phyloP scores from a whole-genome alignment of 1,284 basidiomycete genomes.

The Leccinum pachyderme region DNA sequence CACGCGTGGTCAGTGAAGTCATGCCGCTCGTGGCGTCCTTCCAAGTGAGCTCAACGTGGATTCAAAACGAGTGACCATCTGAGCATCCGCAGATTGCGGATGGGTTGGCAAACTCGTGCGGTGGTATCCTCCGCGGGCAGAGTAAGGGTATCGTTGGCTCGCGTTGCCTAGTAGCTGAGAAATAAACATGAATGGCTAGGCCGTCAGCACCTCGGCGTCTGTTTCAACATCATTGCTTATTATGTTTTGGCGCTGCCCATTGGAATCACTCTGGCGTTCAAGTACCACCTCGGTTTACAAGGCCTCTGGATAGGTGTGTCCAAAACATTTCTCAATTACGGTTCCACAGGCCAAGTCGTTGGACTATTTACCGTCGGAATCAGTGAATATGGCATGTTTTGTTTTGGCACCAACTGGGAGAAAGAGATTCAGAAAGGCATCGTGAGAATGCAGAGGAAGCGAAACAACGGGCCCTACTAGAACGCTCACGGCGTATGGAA shows the following conservation, averaged over 20 bases:
- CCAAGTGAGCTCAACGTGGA: constrained; percentile 45
- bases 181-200: constrained; percentile 37
- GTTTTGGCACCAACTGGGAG: constrained; percentile 66
- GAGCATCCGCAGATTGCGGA: constrained; percentile 51
- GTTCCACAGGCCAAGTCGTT: constrained; percentile 61
- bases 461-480: constrained; percentile 34
- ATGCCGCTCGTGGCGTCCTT: constrained; percentile 82
- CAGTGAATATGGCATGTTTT: constrained; percentile 65
- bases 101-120: constrained; percentile 70
- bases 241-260: constrained; percentile 72
- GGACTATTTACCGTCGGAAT: constrained; percentile 70
- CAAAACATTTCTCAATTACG: neutral
- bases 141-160: constrained; percentile 35
- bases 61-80: neutral
- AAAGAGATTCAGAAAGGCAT: constrained; percentile 54
- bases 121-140: constrained; percentile 68
- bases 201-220: constrained; percentile 69
- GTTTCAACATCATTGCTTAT: constrained; percentile 75
- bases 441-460: constrained; percentile 48
- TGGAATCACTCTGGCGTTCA: constrained; percentile 68
- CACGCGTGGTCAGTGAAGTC: constrained; percentile 60
- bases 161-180: constrained; percentile 3
- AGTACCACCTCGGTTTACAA: constrained; percentile 50
- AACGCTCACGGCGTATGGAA: constrained; percentile 11
- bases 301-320: constrained; percentile 66